phyloP scores from a whole-genome alignment of 495 filamentous ascomycete genomes.

The Xylaria acuta region DNA sequence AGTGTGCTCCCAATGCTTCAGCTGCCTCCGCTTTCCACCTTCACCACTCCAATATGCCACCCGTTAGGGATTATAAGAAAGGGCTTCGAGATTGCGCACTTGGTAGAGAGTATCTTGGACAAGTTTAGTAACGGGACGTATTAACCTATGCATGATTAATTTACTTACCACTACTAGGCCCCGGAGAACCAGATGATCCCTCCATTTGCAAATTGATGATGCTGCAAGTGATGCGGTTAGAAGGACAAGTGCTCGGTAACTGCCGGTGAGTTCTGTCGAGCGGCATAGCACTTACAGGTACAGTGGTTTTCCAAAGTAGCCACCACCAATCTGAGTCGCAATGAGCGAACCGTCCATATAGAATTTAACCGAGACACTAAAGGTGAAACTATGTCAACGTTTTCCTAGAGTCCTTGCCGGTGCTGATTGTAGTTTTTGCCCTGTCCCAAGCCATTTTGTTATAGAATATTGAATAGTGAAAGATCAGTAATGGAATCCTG shows the following conservation, averaged over 20 bases:
- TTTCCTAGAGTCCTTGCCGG: background rate
- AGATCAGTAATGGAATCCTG: background rate
- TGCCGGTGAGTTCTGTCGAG: background rate
- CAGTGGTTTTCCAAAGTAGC: constrained; percentile 56
- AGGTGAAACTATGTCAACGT: background rate
- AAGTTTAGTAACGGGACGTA: constrained; percentile 15
- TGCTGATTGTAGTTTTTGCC: background rate
- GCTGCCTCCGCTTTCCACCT: background rate
- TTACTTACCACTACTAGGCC: constrained; percentile 47
- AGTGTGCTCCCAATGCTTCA: background rate
- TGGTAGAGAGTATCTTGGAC: constrained; percentile 49
- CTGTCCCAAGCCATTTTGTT: background rate
- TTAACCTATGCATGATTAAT: background rate
- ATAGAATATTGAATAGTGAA: background rate
- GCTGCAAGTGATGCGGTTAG: constrained; percentile 32
- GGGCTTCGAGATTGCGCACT: constrained; percentile 47
- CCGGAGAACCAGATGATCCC: constrained; percentile 55
- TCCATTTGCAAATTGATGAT: constrained; percentile 60
- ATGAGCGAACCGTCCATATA: constrained; percentile 59
- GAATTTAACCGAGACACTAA: constrained; percentile 54
- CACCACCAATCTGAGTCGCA: constrained; percentile 58
- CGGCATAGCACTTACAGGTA: constrained; percentile 46
- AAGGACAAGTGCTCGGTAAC: background rate
- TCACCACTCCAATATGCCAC: background rate
- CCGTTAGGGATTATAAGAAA: constrained; percentile 46